Percentiles rank a stretch among this genome's conserved stretches.
These are phyloP conservation scores for Cucumis cinereus DNA, from an alignment of 306 rosid species.

Conservation along the genomic window DNA sequence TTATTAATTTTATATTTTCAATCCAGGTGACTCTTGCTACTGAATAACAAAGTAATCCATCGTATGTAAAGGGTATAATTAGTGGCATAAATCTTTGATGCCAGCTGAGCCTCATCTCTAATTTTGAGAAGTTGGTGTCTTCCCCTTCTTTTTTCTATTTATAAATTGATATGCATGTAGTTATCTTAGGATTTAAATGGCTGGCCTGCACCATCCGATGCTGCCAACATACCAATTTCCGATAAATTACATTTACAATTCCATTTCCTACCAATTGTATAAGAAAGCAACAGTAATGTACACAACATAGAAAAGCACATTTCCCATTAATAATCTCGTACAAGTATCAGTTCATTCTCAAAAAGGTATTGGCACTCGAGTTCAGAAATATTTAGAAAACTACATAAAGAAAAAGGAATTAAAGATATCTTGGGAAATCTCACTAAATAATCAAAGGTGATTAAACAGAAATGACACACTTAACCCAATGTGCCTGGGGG, in stretches of 20 bases:
- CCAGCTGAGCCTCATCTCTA: not conserved
- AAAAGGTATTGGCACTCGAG: not conserved
- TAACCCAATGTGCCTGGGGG: not conserved
- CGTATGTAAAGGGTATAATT: not conserved
- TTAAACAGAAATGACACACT: not conserved
- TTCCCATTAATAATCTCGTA: not conserved
- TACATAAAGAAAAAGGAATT: not conserved
- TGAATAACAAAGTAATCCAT: not conserved
- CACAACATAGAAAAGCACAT: not conserved
- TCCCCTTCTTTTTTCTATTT: not conserved
- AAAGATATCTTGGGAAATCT: not conserved
- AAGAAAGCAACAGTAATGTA: not conserved
- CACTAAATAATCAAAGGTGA: not conserved
- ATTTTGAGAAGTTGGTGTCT: not conserved
- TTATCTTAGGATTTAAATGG: not conserved
- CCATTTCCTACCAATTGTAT: not conserved
- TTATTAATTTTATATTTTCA: not conserved
- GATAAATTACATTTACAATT: not conserved
- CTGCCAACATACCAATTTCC: not conserved
- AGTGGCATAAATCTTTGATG: not conserved
- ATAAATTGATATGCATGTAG: not conserved
- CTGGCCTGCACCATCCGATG: not conserved
- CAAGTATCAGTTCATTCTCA: not conserved
- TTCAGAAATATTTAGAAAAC: not conserved
- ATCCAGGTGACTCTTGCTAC: not conserved